Base-by-base conservation (phyloP, 768 basidiomycete genomes). In the Boletus pseudopeckii region DNA sequence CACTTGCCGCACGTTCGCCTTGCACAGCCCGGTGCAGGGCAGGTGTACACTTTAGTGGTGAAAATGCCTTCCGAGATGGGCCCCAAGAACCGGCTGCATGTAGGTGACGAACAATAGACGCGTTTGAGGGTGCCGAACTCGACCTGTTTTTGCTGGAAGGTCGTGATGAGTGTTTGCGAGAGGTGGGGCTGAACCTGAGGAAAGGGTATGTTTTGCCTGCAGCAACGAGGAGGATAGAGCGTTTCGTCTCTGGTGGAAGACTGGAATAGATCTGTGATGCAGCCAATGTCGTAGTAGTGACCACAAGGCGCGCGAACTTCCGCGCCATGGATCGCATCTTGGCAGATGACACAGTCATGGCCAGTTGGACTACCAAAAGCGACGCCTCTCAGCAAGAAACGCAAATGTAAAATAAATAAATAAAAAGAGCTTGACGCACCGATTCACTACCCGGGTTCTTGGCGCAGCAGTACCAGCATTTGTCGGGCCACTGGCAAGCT, bases 211-310 rank as follows among this genome's bases (percentile, higher is more conserved):
- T 55, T 53, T 30, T 60, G 60, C 32, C 66, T 56, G 54, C 76
- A 77, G 55, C 76, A 76, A 24, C 70, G 68, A 30, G 76, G 75
- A 4, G 75, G 76, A 56, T 66, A 75, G 28, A 77, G 67, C 1
- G 69, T 61, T 53, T 77, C 76, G 57, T 77, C 76, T 18, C 52
- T 57, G 5, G 63, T 68, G 1, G 75, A 65, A 14, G 65, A 54
- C 48, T 69, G 54, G 64, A 75, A 73, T 44, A 77, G 66, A 34
- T 68, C 58, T 4, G 64, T 62, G 28, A 69, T 10, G 55, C 76
- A 77, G n/a, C 1, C 58, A 11, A 57, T 52, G 48, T 74, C 74
- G 50, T 74, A 75, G 52, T 56, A 56, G 54, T 77, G 72, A 24
- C 67, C 64, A 47, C 75, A 76, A 1, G 68, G 68, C 0, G 68